phyloP scores from a whole-genome alignment of 345 rosid genomes.

The Aquilaria malaccensis region DNA sequence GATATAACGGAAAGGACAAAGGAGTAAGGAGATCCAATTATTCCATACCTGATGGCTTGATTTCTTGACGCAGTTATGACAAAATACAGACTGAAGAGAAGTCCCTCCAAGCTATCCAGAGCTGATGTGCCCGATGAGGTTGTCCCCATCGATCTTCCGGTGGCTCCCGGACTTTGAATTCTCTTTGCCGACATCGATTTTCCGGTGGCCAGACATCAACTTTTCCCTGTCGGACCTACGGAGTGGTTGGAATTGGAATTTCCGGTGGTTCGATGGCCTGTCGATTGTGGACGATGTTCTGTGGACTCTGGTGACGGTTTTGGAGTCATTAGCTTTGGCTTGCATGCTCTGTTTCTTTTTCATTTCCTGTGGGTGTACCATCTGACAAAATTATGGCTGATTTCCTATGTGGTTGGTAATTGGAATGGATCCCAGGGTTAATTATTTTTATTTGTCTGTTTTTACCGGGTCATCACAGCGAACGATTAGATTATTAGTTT shows the following conservation, averaged over 20 bases:
- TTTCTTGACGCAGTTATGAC: too few species aligned
- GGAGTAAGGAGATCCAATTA: too few species aligned
- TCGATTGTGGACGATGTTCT: constrained; percentile 57
- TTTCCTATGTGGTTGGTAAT: too few species aligned
- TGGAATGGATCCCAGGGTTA: too few species aligned
- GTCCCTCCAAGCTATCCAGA: neutral
- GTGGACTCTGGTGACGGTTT: constrained; percentile 51
- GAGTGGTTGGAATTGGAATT: constrained; percentile 15
- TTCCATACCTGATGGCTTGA: too few species aligned
- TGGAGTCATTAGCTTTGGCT: constrained; percentile 63
- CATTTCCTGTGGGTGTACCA: constrained; percentile 74
- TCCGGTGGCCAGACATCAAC: constrained; percentile 60
- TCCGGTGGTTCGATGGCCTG: constrained; percentile 32
- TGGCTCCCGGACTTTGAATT: constrained; percentile 40
- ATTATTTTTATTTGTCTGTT: too few species aligned
- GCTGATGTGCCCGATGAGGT: constrained; percentile 15
- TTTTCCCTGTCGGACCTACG: too few species aligned
- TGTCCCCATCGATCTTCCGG: constrained; percentile 28
- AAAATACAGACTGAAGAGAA: too few species aligned
- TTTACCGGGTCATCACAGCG: too few species aligned
- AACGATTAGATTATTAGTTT: too few species aligned
- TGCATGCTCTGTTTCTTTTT: constrained; percentile 78
- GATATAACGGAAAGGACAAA: too few species aligned
- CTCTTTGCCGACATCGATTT: constrained; percentile 18
- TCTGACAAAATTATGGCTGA: constrained; percentile 24